Base-by-base conservation (phyloP, 768 basidiomycete genomes). In the Sarcodon aspratus region DNA sequence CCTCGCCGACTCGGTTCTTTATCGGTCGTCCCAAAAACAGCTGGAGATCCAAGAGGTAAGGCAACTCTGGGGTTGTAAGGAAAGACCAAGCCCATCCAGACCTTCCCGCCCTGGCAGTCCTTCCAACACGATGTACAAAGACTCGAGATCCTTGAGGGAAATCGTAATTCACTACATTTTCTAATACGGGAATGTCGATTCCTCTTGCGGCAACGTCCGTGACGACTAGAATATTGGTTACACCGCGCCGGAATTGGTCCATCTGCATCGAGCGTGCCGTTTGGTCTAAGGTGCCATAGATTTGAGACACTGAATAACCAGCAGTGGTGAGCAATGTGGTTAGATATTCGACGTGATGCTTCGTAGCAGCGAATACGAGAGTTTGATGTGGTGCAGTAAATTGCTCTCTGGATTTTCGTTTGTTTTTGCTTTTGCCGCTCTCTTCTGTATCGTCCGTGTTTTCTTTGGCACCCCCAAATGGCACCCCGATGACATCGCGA, bases 181-280 rank as follows among this genome's bases (percentile, higher is more conserved):
- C 91, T 52, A 99, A 75, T 36, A 97, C 75, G 5, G 96, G 96
- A 33, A 99, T 94, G 66, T 99, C 96, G 56, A 99, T 91, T 58
- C 96, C 96, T 55, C 96, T 85, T 11, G 96, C 96, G 15, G 96
- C 96, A 36, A 99, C 92, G 59, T 99, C 96, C 0, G 96, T 99
- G 38, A 98, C 96, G 34, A 98, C 93, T 21, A 99, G 72, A 44
- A 99, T 74, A 54, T 73, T 85, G 0, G 92, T 88, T 32, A 70
- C 61, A 1, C 88, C 86, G 10, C 78, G 73, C 18, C 93, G 80
- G 67, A 99, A 99, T 51, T 79, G 78, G 51, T 87, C 83, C 84
- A 99, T 91, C 58, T 97, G 93, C 52, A 76, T 78, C 31, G 81
- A 80, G 49, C 96, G 85, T 1, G 94, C 93, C 3, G 76, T 69